Evolutionary conservation across 768 basidiomycete genomes (phyloP).

Genomic region (Boletellus ananiceps): DNA sequence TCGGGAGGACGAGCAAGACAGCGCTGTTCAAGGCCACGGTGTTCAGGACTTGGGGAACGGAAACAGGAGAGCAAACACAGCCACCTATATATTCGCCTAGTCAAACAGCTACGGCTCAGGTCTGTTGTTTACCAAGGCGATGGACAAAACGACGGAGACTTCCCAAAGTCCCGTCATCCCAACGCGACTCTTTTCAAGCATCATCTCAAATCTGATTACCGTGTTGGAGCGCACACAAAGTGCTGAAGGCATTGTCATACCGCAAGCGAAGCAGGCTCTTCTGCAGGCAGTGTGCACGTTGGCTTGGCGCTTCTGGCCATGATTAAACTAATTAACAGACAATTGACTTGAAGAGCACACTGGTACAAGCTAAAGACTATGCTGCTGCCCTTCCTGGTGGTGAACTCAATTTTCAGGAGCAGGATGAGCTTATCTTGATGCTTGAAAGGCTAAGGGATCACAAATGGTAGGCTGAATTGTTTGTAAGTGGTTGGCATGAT

Average conservation of each 20-base stretch:
- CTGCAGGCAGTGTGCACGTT: conserved; percentile 54
- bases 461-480: conserved; percentile 33
- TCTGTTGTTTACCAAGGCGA: not conserved
- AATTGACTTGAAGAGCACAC: conserved; percentile 59
- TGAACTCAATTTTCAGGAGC: conserved; percentile 62
- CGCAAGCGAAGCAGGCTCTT: conserved; percentile 60
- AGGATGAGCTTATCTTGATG: conserved; percentile 68
- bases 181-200: conserved; percentile 47
- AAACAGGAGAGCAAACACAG: conserved; percentile 9
- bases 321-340: conserved; percentile 42
- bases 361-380: conserved; percentile 57
- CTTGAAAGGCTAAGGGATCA: conserved; percentile 57
- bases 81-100: conserved; percentile 6
- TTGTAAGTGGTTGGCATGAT: not conserved
- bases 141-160: conserved; percentile 5
- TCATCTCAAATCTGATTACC: conserved; percentile 55
- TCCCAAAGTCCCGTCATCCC: conserved; percentile 30
- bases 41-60: not conserved
- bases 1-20: not conserved
- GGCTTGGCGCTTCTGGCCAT: not conserved
- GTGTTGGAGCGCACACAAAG: conserved; percentile 59
- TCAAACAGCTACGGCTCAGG: not conserved
- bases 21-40: not conserved
- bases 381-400: conserved; percentile 63
- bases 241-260: conserved; percentile 48